Base-by-base conservation (phyloP, 2,329 filamentous ascomycete species). In the Arthrobotrys conoides region DNA sequence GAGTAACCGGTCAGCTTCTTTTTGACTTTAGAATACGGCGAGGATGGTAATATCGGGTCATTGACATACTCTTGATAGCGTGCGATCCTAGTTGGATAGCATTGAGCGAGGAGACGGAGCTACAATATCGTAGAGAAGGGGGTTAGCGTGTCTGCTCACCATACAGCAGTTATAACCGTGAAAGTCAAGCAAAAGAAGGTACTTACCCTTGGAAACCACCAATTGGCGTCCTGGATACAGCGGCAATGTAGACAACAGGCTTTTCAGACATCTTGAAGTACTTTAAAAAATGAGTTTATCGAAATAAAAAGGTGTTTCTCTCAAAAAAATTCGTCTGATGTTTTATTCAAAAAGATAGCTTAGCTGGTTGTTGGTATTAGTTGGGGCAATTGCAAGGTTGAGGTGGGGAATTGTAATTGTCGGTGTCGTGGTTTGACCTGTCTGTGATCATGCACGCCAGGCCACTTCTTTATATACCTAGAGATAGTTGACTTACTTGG, bases 161-260 rank as follows among this genome's bases (percentile, higher is more conserved):
- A n/a, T n/a, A n/a, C 4, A n/a, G 44, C 44, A 12, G 2, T 8
- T 48, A 3, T 14, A 48, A 48, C 5, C 18, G 16, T 8, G 51
- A 53, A n/a, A 41, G 33, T 16, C 14, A 30, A 20, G 10, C 18
- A 18, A 53, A 14, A 16, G 46, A 51, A 36, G 30, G 30, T 82
- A 88, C 48, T 85, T 86, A 97, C 93, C 96, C 96, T 83, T 97
- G 90, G 87, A 99, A 99, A 81, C 93, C 94, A 83, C 96, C 96
- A 81, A 97, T 89, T 67, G 96, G 96, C 81, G 96, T 99, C 86
- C 94, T 90, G 83, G 90, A 93, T 81, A 91, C 92, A 76, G 96
- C 96, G 84, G 97, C 94, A 83, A 99, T 97, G 87, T 99, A 99
- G 81, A 99, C 95, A 76, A 94, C 89, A 48, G 59, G 61, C 22